Evolutionary conservation across 768 basidiomycete species (phyloP).

Genomic region (Imleria badia): DNA sequence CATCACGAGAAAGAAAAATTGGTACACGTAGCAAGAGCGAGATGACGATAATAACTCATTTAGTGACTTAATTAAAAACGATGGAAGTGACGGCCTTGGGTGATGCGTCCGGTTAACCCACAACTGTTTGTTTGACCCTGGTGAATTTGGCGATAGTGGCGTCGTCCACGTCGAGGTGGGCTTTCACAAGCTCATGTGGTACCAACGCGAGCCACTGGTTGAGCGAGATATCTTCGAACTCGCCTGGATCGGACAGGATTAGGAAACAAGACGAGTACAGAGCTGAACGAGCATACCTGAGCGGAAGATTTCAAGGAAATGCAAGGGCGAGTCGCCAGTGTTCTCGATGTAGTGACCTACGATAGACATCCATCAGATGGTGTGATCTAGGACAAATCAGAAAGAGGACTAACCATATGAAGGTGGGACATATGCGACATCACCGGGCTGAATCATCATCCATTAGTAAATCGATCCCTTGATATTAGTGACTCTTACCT

Average conservation of each 20-base stretch:
- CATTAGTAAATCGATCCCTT: not conserved
- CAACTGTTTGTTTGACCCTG: constrained; percentile 51
- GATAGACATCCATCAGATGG: not conserved
- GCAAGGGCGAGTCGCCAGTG: constrained; percentile 56
- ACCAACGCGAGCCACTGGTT: constrained; percentile 64
- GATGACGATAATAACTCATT: not conserved
- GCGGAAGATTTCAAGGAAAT: constrained; percentile 63
- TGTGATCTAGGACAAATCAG: not conserved
- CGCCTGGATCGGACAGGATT: constrained; percentile 29
- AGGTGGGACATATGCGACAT: constrained; percentile 26
- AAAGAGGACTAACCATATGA: constrained; percentile 21
- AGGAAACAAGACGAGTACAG: not conserved
- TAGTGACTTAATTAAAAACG: not conserved
- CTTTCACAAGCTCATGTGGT: constrained; percentile 57
- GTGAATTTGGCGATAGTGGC: constrained; percentile 48
- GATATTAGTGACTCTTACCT: constrained; percentile 22
- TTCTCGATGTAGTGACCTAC: constrained; percentile 71
- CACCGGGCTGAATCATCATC: constrained; percentile 29
- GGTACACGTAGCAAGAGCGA: constrained; percentile 11
- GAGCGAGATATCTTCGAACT: constrained; percentile 56
- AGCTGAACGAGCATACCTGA: constrained; percentile 35
- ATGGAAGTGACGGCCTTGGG: not conserved
- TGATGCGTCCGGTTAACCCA: constrained; percentile 27
- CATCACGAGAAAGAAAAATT: not conserved
- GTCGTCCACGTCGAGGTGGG: constrained; percentile 56